These are phyloP conservation scores for Phytophthora parvispora DNA, from an alignment of 352 stramenopile species.

Conservation along the genomic window DNA sequence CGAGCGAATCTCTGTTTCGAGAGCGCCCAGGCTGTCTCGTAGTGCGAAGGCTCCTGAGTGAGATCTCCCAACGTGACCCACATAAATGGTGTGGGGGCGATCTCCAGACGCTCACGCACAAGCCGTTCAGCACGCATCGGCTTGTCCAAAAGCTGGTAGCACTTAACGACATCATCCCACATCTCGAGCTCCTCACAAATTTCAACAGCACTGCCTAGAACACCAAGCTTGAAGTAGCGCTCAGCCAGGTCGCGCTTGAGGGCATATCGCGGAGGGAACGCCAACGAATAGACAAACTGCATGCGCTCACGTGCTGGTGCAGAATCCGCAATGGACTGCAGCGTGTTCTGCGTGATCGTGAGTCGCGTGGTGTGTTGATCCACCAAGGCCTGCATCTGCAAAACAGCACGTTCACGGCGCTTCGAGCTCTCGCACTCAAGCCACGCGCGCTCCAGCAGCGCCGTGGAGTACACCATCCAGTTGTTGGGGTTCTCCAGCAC, in stretches of 20 bases:
- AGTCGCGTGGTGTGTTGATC: slow-evolving; percentile 96
- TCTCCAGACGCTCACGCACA: slow-evolving; percentile 86
- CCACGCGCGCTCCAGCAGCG: slow-evolving; percentile 93
- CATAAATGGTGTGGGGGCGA: slow-evolving; percentile 94
- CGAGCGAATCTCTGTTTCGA: slow-evolving; percentile 93
- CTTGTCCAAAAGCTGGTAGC: slow-evolving; percentile 95
- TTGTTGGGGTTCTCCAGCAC: slow-evolving; percentile 96
- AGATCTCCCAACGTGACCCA: slow-evolving; percentile 95
- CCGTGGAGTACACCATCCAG: slow-evolving; percentile 98
- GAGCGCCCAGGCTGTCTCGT: slow-evolving; percentile 93
- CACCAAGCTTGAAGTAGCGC: slow-evolving; percentile 93
- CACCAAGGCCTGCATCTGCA: slow-evolving; percentile 97
- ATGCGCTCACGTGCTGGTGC: slow-evolving; percentile 93
- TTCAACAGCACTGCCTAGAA: slow-evolving; percentile 90
- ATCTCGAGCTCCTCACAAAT: slow-evolving; percentile 96
- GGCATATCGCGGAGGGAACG: slow-evolving; percentile 95
- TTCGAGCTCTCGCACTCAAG: slow-evolving; percentile 96
- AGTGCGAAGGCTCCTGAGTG: slow-evolving; percentile 90
- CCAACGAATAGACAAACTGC: slow-evolving; percentile 92
- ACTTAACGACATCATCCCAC: slow-evolving; percentile 98
- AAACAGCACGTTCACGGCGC: slow-evolving; percentile 93
- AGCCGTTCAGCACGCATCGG: slow-evolving; percentile 92
- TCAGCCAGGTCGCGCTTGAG: slow-evolving; percentile 95
- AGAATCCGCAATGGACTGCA: slow-evolving; percentile 91
- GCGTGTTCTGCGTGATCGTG: slow-evolving; percentile 91